Base-by-base conservation (phyloP, 2,329 filamentous ascomycete species). In the Colletotrichum costaricense region DNA sequence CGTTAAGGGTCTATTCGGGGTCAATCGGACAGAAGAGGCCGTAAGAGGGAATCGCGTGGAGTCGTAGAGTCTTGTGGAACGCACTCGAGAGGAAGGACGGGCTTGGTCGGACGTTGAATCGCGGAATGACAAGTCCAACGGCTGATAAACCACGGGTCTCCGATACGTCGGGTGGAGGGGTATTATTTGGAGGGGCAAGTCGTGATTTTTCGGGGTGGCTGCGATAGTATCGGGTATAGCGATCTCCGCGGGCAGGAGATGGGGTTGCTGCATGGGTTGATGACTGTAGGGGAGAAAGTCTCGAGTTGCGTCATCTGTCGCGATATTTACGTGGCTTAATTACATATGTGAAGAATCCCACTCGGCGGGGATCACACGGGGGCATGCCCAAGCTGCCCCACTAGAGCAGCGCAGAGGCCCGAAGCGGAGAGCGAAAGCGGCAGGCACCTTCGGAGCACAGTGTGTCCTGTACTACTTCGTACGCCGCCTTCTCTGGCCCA, bases 91-190 rank as follows among this genome's bases (percentile, higher is more conserved):
- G 24, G 62, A 72, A 30, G 46, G 38, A 35, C 42, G 49, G 35
- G 19, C 35, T 54, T 52, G 42, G 69, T 55, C 57, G 57, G 57
- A 28, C 35, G 54, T 52, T 52, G 63, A 58, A 74, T 74, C 72
- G 63, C 63, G 64, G 71, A 74, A 72, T 72, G 63, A 60, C 54
- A 52, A 62, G 42, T 59, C 55, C 58, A 68, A 67, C 42, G 38
- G 72, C 63, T 74, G 72, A 74, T 72, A 67, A 74, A 74, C 69
- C 68, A 63, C 59, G 16, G 58, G 63, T 74, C 68, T 74, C 68
- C 72, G 58, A 74, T 74, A 67, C 73, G 63, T 69, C 62, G 66
- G 67, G 66, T 64, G 71, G 65, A 49, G 42, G 42, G 42, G 42
- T 49, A 49, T 49, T 67, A 55, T 63, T 58, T 69, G 73, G 73